Evolutionary conservation across 257 asterid genomes (phyloP).

Genomic region (Solanum habrochaites): DNA sequence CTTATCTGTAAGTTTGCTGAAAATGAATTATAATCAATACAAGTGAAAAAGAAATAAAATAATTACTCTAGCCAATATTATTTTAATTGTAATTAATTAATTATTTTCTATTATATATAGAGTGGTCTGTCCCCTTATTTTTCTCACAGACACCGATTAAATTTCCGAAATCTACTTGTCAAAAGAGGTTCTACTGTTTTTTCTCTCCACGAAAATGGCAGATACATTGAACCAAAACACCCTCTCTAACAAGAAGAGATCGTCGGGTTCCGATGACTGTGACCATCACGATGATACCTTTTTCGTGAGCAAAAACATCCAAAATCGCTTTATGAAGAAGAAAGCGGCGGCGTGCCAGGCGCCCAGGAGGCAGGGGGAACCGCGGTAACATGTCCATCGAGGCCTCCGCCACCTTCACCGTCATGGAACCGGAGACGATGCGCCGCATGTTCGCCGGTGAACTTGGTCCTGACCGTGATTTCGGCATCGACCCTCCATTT

Average conservation of each 20-base stretch:
- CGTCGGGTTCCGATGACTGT: conserved; percentile 37
- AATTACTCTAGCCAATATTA: neutral
- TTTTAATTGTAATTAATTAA: neutral
- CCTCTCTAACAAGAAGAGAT: conserved; percentile 29
- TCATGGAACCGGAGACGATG: conserved; percentile 96
- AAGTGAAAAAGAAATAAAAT: neutral
- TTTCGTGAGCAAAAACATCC: conserved; percentile 31
- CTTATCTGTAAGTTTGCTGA: neutral
- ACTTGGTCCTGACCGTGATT: conserved; percentile 83
- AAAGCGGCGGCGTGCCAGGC: conserved; percentile 81
- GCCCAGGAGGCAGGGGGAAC: no score
- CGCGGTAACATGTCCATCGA: conserved; percentile 98
- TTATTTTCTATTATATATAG: neutral
- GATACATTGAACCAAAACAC: conserved; percentile 15
- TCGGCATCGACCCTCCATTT: conserved; percentile 90
- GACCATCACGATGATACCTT: conserved; percentile 18
- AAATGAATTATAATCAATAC: neutral
- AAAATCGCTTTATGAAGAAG: conserved; percentile 23
- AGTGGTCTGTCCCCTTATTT: neutral
- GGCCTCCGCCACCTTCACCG: conserved; percentile 98
- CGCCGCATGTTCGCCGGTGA: conserved; percentile 95
- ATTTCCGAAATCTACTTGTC: neutral
- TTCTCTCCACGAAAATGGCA: conserved; percentile 26
- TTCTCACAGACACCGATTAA: neutral
- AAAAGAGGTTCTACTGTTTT: neutral